Evolutionary conservation across 768 basidiomycete genomes (phyloP).

Genomic region (Exsudoporus frostii): DNA sequence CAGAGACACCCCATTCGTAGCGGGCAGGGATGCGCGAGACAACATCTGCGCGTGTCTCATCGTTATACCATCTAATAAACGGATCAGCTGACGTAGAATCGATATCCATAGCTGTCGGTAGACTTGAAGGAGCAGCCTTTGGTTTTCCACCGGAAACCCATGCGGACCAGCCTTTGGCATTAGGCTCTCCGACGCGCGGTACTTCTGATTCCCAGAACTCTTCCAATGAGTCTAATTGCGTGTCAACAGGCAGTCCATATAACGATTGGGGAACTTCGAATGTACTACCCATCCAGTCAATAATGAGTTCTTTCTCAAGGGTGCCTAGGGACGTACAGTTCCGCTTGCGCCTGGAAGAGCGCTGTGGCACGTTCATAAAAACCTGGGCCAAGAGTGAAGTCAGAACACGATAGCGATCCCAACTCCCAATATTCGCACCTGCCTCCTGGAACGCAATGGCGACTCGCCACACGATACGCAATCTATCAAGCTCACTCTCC

Average conservation of each 20-base stretch:
- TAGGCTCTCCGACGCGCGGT: slow-evolving; percentile 69
- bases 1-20: slow-evolving; percentile 47
- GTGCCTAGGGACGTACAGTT: slow-evolving; percentile 52
- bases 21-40: slow-evolving; percentile 47
- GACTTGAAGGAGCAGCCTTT: slow-evolving; percentile 18
- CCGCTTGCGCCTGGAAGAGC: slow-evolving; percentile 80
- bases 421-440: slow-evolving; percentile 42
- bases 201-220: slow-evolving; percentile 83
- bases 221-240: slow-evolving; percentile 59
- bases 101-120: slow-evolving; percentile 14
- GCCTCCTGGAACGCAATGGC: slow-evolving; percentile 61
- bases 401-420: neutral
- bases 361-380: slow-evolving; percentile 72
- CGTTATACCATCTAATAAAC: slow-evolving; percentile 61
- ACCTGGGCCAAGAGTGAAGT: slow-evolving; percentile 40
- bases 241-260: slow-evolving; percentile 40
- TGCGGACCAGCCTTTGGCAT: slow-evolving; percentile 63
- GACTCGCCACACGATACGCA: slow-evolving; percentile 71
- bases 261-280: slow-evolving; percentile 55
- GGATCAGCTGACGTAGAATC: slow-evolving; percentile 49
- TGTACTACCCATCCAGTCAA: slow-evolving; percentile 39
- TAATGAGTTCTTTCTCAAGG: slow-evolving; percentile 1
- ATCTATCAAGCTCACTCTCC: slow-evolving; percentile 47
- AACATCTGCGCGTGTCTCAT: slow-evolving; percentile 52
- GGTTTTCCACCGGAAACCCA: slow-evolving; percentile 53